Evolutionary conservation across 2,329 filamentous ascomycete species (phyloP), one percentile per base, ranked within the genome.

Genomic region (Fusarium subglutinans): DNA sequence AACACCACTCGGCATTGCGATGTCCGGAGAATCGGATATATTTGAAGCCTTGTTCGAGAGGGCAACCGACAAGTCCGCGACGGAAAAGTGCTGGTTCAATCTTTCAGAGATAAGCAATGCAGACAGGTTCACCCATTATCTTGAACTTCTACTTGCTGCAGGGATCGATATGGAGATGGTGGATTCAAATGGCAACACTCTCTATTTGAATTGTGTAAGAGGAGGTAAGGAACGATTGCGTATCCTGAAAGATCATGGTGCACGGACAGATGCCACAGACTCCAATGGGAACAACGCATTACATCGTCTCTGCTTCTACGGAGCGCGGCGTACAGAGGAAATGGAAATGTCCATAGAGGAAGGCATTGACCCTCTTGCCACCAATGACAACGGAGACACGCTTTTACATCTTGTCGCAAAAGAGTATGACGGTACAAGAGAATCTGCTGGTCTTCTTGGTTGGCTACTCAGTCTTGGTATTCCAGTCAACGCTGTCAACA

Each of bases 401-500:
- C 22, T 77, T 15, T 64, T 77, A 3, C 76, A 77, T 41, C 44
- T 57, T 35, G 26, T 59, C 14, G 69, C 73, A 11, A 15, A 38
- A 3, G 30, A 37, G 28, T 74, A 69, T 40, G 6, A 22, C 12
- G 13, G 10, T 7, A 47, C n/a, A 1, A 6, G 3, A 20, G 17
- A 47, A 6, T 11, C 17, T 8, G 64, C 50, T 3, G n/a, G 55
- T 2, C 18, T 59, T 18, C 51, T 72, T 3, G 51, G 24, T 6
- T 73, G 73, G 73, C 60, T 77, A 3, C 22, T 77, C 8, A 33
- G 56, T n/a, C 44, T 72, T 6, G 65, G 64, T 1, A 60, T 77
- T 22, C 45, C 54, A 2, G 53, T 76, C 35, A 77, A 77, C n/a
- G 63, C 69, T 10, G 50, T 57, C 41, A 75, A 77, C n/a, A 67